Base-by-base conservation (phyloP, 805 yeast species). In the Candida gorgasii region DNA sequence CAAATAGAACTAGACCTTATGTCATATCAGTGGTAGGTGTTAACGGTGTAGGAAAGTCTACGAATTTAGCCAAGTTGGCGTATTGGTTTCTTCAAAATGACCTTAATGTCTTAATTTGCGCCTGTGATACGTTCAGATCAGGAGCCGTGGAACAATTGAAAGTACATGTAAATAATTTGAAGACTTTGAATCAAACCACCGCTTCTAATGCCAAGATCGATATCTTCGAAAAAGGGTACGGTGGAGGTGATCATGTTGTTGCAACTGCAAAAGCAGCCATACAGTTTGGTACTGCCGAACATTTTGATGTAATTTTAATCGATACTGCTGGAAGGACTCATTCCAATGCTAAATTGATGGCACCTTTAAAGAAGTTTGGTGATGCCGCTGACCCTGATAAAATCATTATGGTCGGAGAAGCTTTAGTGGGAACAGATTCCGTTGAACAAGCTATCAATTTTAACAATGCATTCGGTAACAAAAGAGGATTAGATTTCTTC, bases 301-400 rank as follows among this genome's bases (percentile, higher is more conserved):
- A 72, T 4, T 92, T 78, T 57, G 97, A 92, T 59, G 82, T 93
- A 22, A 95, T 92, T 4, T 72, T 92, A 49, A 86, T 92, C 75
- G 99, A 92, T 63, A 92, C 99, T 3, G 99, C 99, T 0, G 99
- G 99, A 33, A 79, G 99, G 69, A 82, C 98, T 43, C 99, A 93
- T 59, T 89, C 92, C 52, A 97, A 93, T 61, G 85, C 93, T 13
- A 82, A 92, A 44, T 73, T 92, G 48, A 92, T 92, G 99, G 92
- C 97, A 0, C 96, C 97, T 6, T 69, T 92, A 50, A 95, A 89
- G 52, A 88, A 92, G 43, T 92, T 92, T 63, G 98, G 97, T 13
- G 89, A 86, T 55, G 90, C 95, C 38, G 98, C 98, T 2, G 77
- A 88, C 38, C 99, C 98, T 0, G 93, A 92, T 65, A 92, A 88